Evolutionary conservation across 1,284 basidiomycete genomes (phyloP).

Genomic region (Cerrena zonata): DNA sequence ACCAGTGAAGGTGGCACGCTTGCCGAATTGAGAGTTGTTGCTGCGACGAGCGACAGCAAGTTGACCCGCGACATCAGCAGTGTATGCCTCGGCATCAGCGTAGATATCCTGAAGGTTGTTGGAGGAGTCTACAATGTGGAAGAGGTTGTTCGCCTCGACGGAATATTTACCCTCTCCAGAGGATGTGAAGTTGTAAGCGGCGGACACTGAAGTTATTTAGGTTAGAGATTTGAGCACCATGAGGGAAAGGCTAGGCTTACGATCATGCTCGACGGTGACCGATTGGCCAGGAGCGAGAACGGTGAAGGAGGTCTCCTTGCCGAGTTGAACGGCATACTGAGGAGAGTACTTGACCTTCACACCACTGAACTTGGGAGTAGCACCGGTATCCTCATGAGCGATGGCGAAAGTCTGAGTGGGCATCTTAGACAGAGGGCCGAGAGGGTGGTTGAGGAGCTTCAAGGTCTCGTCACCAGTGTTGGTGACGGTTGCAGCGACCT

Average conservation of each 20-base stretch:
- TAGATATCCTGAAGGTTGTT: conserved; percentile 27
- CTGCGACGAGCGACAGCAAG: conserved; percentile 29
- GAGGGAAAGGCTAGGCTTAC: conserved; percentile 26
- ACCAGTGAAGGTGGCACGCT: conserved; percentile 33
- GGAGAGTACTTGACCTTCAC: conserved; percentile 30
- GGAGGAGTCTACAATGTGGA: conserved; percentile 37
- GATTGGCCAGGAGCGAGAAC: conserved; percentile 40
- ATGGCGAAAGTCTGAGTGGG: conserved; percentile 41
- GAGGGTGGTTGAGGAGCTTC: conserved; percentile 43
- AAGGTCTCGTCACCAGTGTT: conserved; percentile 45
- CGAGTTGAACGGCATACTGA: conserved; percentile 18
- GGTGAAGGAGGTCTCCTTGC: conserved; percentile 25
- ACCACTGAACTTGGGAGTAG: conserved; percentile 35
- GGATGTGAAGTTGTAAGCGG: conserved; percentile 43
- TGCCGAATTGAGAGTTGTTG: conserved; percentile 16
- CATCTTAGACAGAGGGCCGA: conserved; percentile 33
- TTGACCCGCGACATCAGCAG: conserved; percentile 31
- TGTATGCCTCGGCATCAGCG: conserved; percentile 31
- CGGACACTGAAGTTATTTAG: conserved; percentile 30
- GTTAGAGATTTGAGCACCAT: not conserved
- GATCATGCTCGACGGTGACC: conserved; percentile 35
- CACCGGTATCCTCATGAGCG: conserved; percentile 30
- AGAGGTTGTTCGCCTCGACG: conserved; percentile 37
- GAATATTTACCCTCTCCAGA: conserved; percentile 37
- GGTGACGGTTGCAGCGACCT: conserved; percentile 36